phyloP scores from a whole-genome alignment of 768 basidiomycete genomes.

The Phylloporus scabripes region DNA sequence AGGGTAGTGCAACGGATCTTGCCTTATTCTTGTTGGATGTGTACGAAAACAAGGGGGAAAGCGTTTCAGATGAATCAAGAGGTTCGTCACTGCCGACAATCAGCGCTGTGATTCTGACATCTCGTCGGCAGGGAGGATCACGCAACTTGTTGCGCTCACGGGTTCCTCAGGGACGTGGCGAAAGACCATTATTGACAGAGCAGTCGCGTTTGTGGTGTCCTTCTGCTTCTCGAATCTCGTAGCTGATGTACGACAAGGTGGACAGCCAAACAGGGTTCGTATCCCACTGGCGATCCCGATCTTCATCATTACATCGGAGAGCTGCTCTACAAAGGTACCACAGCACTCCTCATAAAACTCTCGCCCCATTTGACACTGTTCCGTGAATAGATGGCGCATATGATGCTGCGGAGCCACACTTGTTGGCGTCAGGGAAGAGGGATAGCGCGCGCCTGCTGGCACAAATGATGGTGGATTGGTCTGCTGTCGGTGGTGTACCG shows the following conservation, averaged over 20 bases:
- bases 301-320: constrained; percentile 90
- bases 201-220: constrained; percentile 60
- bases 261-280: constrained; percentile 73
- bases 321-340: constrained; percentile 73
- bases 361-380: constrained; percentile 2
- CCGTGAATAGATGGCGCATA: constrained; percentile 60
- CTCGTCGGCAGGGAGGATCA: constrained; percentile 60
- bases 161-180: constrained; percentile 81
- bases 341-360: background rate
- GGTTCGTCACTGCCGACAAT: constrained; percentile 44
- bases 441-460: constrained; percentile 86
- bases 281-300: constrained; percentile 82
- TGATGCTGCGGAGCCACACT: constrained; percentile 71
- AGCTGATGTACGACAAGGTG: constrained; percentile 51
- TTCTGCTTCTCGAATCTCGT: constrained; percentile 6
- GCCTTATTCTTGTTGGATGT: constrained; percentile 74
- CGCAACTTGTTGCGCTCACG: constrained; percentile 85
- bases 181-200: constrained; percentile 81
- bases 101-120: constrained; percentile 1
- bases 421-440: constrained; percentile 80
- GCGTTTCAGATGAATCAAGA: constrained; percentile 70
- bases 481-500: constrained; percentile 41
- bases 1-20: constrained; percentile 88
- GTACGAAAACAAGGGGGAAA: constrained; percentile 69
- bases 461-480: constrained; percentile 84